phyloP scores from a whole-genome alignment of 75 land plant species.

The Cunninghamia lanceolata region DNA sequence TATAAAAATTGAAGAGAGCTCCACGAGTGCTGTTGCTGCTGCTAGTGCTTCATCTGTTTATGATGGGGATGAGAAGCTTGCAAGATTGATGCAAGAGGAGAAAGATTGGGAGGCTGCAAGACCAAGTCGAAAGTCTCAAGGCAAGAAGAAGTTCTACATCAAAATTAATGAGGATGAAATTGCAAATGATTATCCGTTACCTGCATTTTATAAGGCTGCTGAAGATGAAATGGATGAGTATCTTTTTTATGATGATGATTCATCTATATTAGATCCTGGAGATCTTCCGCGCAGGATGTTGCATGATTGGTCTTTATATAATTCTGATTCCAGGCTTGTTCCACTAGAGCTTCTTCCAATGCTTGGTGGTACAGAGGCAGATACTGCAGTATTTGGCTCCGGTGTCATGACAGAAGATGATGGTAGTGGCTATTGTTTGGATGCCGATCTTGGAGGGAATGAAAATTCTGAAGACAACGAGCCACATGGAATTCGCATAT shows the following conservation, averaged over 20 bases:
- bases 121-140: slow-evolving; percentile 21
- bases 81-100: slow-evolving; percentile 77
- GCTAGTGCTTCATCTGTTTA: slow-evolving; percentile 20
- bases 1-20: slow-evolving; percentile 12
- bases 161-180: slow-evolving; percentile 96
- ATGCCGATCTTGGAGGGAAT: slow-evolving; percentile 28
- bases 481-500: slow-evolving; percentile 71
- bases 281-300: slow-evolving; percentile 74
- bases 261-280: slow-evolving; percentile 26
- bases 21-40: not conserved
- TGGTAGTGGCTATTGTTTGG: slow-evolving; percentile 72
- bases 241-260: slow-evolving; percentile 62
- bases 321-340: slow-evolving; percentile 83
- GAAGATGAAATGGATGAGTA: slow-evolving; percentile 83
- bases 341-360: slow-evolving; percentile 93
- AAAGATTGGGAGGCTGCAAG: slow-evolving; percentile 64
- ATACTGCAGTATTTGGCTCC: slow-evolving; percentile 86
- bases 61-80: slow-evolving; percentile 76
- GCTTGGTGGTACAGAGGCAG: slow-evolving; percentile 81
- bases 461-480: slow-evolving; percentile 17
- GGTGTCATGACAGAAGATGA: slow-evolving; percentile 88
- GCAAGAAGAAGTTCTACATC: slow-evolving; percentile 65
- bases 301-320: slow-evolving; percentile 92
- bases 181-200: slow-evolving; percentile 90
- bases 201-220: slow-evolving; percentile 74